Percentiles rank a stretch among this genome's conserved stretches.
Conservation (phyloP, 108 stramenopile genomes). For the Pseudonitzschia pungens region DNA sequence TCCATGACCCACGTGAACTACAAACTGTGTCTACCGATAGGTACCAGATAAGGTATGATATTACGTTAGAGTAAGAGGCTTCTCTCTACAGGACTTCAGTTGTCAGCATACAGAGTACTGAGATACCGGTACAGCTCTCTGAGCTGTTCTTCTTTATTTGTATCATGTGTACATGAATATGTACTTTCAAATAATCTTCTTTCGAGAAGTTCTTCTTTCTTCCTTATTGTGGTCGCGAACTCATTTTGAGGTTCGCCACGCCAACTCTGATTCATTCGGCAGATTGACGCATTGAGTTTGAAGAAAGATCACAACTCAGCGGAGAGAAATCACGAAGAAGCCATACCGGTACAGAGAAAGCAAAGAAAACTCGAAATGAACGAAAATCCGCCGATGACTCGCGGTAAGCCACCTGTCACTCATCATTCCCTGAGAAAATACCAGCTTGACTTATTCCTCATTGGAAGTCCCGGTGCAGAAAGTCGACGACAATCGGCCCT, state of each 20-base stretch:
- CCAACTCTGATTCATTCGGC: slow-evolving; percentile 9
- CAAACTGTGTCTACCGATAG: no score
- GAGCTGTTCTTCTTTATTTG: not conserved
- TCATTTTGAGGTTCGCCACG: slow-evolving; percentile 1
- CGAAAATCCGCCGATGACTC: slow-evolving; percentile 1
- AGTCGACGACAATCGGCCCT: slow-evolving; percentile 1
- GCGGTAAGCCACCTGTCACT: not conserved
- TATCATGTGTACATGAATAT: not conserved
- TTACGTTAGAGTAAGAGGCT: not conserved
- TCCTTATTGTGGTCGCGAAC: not conserved
- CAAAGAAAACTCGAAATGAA: not conserved
- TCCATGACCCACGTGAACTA: no score
- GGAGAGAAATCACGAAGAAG: not conserved
- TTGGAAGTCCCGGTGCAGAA: not conserved
- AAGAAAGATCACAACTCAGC: slow-evolving; percentile 10
- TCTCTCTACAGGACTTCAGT: not conserved
- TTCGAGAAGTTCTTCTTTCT: not conserved
- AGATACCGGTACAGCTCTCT: not conserved
- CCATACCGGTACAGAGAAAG: not conserved
- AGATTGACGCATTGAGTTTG: slow-evolving; percentile 2
- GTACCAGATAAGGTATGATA: no score
- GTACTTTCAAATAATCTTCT: not conserved
- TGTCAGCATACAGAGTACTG: no score
- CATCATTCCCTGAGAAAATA: slow-evolving; percentile 3
- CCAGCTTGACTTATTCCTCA: not conserved